Evolutionary conservation across 306 rosid genomes (phyloP).

Genomic region (Sicyos edulis): DNA sequence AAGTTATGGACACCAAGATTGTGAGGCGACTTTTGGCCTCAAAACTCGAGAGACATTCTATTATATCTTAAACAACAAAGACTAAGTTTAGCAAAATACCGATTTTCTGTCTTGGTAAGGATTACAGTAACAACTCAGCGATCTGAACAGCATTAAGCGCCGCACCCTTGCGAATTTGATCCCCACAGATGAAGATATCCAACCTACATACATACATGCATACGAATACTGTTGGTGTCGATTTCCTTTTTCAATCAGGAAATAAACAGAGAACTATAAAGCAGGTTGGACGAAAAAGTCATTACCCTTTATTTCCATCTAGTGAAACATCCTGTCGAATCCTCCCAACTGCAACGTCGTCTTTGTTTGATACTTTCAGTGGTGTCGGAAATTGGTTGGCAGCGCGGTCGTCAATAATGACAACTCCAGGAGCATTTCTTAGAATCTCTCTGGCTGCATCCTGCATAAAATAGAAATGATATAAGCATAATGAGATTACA

Average conservation of each 20-base stretch:
- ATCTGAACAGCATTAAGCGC: slow-evolving; percentile 97
- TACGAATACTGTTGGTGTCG: not conserved
- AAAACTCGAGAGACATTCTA: not conserved
- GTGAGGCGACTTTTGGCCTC: too few species aligned
- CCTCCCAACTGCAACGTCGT: slow-evolving; percentile 87
- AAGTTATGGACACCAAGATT: not conserved
- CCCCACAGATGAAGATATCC: slow-evolving; percentile 94
- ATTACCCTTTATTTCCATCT: slow-evolving; percentile 75
- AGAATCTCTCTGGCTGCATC: slow-evolving; percentile 73
- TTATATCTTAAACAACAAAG: too few species aligned
- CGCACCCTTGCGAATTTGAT: slow-evolving; percentile 98
- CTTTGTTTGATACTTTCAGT: slow-evolving; percentile 85
- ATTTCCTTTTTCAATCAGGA: not conserved
- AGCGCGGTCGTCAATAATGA: slow-evolving; percentile 74
- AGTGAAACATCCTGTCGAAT: slow-evolving; percentile 85
- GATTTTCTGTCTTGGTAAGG: not conserved
- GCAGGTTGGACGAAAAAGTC: not conserved
- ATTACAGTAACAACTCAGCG: slow-evolving; percentile 81
- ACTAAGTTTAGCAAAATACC: not conserved
- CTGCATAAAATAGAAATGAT: slow-evolving; percentile 31
- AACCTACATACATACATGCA: slow-evolving; percentile 36
- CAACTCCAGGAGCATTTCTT: slow-evolving; percentile 77
- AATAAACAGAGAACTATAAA: not conserved
- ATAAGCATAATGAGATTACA: not conserved
- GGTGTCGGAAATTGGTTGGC: slow-evolving; percentile 90